Percentiles rank a stretch among this genome's conserved stretches.
Evolutionary conservation across 345 rosid species (phyloP).

Genomic region (Melaleuca quinquenervia): DNA sequence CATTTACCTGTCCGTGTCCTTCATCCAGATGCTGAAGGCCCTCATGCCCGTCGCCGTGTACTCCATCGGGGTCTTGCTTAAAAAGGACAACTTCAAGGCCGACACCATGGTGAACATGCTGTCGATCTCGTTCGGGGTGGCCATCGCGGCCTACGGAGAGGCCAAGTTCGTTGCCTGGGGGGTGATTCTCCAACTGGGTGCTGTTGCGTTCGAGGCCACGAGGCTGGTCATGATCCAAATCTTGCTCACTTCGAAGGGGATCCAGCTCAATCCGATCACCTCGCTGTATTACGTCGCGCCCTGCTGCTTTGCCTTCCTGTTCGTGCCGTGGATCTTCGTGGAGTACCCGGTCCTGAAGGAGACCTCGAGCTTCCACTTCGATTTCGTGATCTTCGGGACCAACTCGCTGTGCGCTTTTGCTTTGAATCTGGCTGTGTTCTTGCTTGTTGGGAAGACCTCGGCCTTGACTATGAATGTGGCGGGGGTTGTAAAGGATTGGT

Average conservation of each 20-base stretch:
- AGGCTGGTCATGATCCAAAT: slow-evolving; percentile 86
- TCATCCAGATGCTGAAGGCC: slow-evolving; percentile 96
- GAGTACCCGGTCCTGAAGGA: slow-evolving; percentile 63
- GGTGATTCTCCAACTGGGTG: slow-evolving; percentile 76
- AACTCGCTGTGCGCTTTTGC: slow-evolving; percentile 90
- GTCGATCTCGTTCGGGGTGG: slow-evolving; percentile 90
- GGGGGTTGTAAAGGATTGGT: slow-evolving; percentile 95
- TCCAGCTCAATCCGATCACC: slow-evolving; percentile 75
- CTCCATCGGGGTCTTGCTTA: slow-evolving; percentile 72
- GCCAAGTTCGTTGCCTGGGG: slow-evolving; percentile 93
- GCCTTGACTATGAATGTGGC: slow-evolving; percentile 98
- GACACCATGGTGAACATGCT: slow-evolving; percentile 85
- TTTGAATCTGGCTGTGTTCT: slow-evolving; percentile 84
- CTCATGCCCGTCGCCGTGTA: slow-evolving; percentile 97
- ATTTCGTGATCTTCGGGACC: slow-evolving; percentile 80
- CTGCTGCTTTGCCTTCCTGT: slow-evolving; percentile 69
- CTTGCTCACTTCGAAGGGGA: slow-evolving; percentile 81
- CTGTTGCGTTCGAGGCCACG: slow-evolving; percentile 89
- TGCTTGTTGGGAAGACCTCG: slow-evolving; percentile 92
- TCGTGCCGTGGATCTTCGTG: slow-evolving; percentile 87
- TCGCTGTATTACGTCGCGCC: slow-evolving; percentile 83
- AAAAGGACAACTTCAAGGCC: slow-evolving; percentile 53
- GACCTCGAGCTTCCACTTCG: slow-evolving; percentile 79
- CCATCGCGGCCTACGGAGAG: slow-evolving; percentile 85
- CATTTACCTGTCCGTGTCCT: slow-evolving; percentile 90